Conservation (phyloP, 768 basidiomycete genomes). For the Calocera viscosa region DNA sequence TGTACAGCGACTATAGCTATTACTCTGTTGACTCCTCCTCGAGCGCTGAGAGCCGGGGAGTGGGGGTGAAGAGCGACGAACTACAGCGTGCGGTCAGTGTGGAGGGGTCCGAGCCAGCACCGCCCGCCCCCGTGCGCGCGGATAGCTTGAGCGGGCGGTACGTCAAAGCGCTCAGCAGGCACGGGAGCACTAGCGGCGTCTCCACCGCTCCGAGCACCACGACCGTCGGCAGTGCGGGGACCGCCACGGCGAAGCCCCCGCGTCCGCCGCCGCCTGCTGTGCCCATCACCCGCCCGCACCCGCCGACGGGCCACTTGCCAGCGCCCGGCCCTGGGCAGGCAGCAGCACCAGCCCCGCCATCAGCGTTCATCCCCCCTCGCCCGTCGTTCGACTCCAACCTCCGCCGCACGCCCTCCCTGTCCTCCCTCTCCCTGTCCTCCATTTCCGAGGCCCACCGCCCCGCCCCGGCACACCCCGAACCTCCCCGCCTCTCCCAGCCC, state of each 20-base stretch:
- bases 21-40: not conserved
- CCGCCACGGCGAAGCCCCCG: not conserved
- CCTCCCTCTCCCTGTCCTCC: not conserved
- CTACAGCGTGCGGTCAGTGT: not conserved
- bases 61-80: not conserved
- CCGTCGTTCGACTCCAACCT: not conserved
- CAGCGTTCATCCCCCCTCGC: slow-evolving; percentile 7
- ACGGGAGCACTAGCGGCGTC: too few relatives aligned
- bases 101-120: not conserved
- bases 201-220: slow-evolving; percentile 12
- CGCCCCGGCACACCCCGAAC: not conserved
- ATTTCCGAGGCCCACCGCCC: not conserved
- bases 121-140: not conserved
- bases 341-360: not conserved
- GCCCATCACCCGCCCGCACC: not conserved
- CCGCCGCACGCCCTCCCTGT: not conserved
- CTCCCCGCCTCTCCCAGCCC: slow-evolving; percentile 10
- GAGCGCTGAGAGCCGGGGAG: not conserved
- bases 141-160: not conserved
- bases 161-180: not conserved
- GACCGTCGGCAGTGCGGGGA: slow-evolving; percentile 1
- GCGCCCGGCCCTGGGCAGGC: not conserved
- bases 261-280: not conserved
- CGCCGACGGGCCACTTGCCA: too few relatives aligned
- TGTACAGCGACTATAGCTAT: not conserved